Evolutionary conservation across 805 yeast species (phyloP), one percentile per base, ranked within the genome.

Genomic region (Saccharomycopsis amapae): DNA sequence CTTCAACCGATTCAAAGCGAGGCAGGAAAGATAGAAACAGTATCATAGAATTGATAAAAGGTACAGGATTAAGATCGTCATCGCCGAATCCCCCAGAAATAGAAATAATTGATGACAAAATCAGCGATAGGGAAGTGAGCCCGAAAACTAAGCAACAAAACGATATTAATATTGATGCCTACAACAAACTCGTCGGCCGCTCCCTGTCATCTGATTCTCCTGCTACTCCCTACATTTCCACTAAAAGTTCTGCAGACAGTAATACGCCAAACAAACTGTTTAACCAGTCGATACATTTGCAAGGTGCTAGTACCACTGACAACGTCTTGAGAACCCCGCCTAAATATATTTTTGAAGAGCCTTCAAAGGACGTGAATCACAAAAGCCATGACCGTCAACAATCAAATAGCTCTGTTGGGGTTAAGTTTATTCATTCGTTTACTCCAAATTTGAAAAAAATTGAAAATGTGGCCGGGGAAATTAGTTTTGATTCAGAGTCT

Each of bases 361-460:
- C 19, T 20, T 9, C 24, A 23, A n/a, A 36, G 39, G 19, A 12
- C 12, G 24, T 10, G 12, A 26, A 26, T 3, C n/a, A 10, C 1
- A n/a, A 24, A 2, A 17, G 17, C 18, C 49, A 46, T 32, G 12
- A 20, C 5, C 31, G 38, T 17, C 45, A 46, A 41, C 18, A 37
- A 10, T 46, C 49, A 3, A 20, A 17, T 17, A 31, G 42, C 15
- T 46, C 49, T 9, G 23, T 46, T 20, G 49, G 49, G 5, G 44
- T 46, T 7, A 38, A 46, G 7, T 46, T 36, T 22, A 33, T 42
- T 9, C 49, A 46, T 33, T 36, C 45, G 13, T 46, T 30, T 20
- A 46, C 49, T 9, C 49, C 49, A 18, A 37, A 41, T 17, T 30
- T 43, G 37, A 36, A 26, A 3, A 32, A 34, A 7, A 23, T 45